Conservation (phyloP, 108 stramenopile species). For the Fistulifera solaris region DNA sequence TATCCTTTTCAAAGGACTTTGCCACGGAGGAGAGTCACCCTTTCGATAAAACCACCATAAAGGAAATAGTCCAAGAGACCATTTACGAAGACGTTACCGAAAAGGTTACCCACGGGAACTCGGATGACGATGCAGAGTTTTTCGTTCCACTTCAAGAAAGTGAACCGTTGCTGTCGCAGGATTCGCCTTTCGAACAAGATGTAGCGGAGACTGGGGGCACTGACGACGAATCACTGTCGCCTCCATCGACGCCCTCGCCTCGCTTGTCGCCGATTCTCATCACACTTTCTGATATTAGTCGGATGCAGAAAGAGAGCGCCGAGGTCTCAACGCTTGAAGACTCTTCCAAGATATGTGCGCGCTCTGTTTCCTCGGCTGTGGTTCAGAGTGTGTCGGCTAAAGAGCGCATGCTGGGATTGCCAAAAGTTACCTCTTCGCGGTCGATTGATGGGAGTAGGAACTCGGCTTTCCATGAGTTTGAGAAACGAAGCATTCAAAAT, state of each 20-base stretch:
- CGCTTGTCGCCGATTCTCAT: conserved; percentile 61
- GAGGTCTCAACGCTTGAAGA: no score
- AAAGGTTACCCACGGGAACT: not conserved
- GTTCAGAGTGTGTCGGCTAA: no score
- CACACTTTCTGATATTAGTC: conserved; percentile 58
- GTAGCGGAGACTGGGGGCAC: not conserved
- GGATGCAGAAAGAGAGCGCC: conserved; percentile 11
- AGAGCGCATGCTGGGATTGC: no score
- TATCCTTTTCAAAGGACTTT: conserved; percentile 9
- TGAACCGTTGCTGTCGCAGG: not conserved
- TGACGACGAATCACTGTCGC: conserved; percentile 20
- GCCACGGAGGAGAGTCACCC: not conserved
- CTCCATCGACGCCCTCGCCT: conserved; percentile 57
- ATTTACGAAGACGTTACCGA: not conserved
- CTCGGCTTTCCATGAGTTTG: no score
- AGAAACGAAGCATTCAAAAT: no score
- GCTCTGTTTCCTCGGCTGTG: no score
- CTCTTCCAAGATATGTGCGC: no score
- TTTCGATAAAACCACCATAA: not conserved
- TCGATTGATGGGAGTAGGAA: no score
- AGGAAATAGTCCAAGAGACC: conserved; percentile 4
- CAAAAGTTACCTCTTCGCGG: no score
- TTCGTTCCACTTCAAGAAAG: conserved; percentile 11
- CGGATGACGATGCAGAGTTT: not conserved
- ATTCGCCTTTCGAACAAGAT: not conserved